Conservation (phyloP, 352 stramenopile genomes). For the Pythium scleroteichum region DNA sequence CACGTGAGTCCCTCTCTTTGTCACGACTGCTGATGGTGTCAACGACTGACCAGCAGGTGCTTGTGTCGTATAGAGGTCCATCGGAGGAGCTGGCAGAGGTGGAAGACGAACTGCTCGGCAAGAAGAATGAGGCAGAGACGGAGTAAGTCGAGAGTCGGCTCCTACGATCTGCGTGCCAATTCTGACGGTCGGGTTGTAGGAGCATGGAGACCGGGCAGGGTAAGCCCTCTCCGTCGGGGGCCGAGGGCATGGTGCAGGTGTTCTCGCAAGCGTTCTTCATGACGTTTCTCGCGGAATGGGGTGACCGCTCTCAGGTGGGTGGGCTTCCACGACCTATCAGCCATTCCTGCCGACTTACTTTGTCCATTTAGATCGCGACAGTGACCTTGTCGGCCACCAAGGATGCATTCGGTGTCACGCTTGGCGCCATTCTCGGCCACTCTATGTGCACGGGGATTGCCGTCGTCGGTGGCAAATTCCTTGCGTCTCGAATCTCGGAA, state of each 20-base stretch:
- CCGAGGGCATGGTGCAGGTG: slow-evolving; percentile 80
- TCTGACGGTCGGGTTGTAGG: slow-evolving; percentile 8
- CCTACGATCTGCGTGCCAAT: background rate
- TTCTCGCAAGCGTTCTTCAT: slow-evolving; percentile 96
- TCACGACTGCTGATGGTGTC: no score
- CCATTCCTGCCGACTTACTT: background rate
- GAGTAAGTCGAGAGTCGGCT: slow-evolving; percentile 36
- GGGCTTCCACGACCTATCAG: background rate
- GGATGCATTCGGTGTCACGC: slow-evolving; percentile 93
- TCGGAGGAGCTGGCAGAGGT: slow-evolving; percentile 83
- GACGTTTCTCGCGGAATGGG: slow-evolving; percentile 99
- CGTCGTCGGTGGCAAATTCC: slow-evolving; percentile 96
- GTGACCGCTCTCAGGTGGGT: slow-evolving; percentile 93
- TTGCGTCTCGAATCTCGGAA: slow-evolving; percentile 97
- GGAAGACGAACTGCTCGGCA: slow-evolving; percentile 83
- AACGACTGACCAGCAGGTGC: background rate
- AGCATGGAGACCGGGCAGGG: slow-evolving; percentile 33
- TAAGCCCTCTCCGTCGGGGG: slow-evolving; percentile 18
- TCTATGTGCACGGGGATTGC: slow-evolving; percentile 98
- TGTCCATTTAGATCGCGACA: slow-evolving; percentile 90
- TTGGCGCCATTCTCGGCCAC: slow-evolving; percentile 96
- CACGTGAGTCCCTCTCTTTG: slow-evolving; percentile 49
- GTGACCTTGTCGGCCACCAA: slow-evolving; percentile 97
- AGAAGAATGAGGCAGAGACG: slow-evolving; percentile 70
- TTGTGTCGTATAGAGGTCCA: slow-evolving; percentile 42